Evolutionary conservation across 1,284 basidiomycete species (phyloP).

Genomic region (Schizopora paradoxa): DNA sequence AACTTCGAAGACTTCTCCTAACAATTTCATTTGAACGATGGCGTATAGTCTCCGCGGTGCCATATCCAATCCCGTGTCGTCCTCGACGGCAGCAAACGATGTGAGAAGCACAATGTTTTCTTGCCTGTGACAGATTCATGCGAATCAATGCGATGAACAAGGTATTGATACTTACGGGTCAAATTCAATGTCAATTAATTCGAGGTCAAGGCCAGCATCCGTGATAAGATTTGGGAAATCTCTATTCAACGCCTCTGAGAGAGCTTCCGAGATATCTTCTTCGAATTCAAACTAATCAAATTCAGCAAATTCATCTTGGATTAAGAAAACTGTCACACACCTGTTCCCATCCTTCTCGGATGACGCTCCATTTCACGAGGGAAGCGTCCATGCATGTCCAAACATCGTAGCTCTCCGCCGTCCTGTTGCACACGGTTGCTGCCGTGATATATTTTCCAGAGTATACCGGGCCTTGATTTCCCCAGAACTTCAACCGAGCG

Average conservation of each 20-base stretch:
- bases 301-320: neutral
- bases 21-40: slow-evolving; percentile 40
- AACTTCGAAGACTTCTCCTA: slow-evolving; percentile 39
- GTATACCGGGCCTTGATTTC: slow-evolving; percentile 6
- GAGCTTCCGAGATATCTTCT: slow-evolving; percentile 6
- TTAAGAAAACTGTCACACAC: neutral
- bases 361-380: slow-evolving; percentile 18
- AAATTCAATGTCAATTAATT: slow-evolving; percentile 17
- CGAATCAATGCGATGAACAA: neutral
- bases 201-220: slow-evolving; percentile 12
- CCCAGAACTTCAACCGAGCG: slow-evolving; percentile 9
- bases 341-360: slow-evolving; percentile 18
- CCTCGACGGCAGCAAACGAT: slow-evolving; percentile 59
- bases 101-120: slow-evolving; percentile 48
- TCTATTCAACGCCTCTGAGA: neutral
- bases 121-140: slow-evolving; percentile 3
- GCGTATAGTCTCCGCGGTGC: slow-evolving; percentile 58
- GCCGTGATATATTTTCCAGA: slow-evolving; percentile 9
- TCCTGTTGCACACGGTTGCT: neutral
- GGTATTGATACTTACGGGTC: slow-evolving; percentile 6
- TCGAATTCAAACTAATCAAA: slow-evolving; percentile 11
- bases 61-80: slow-evolving; percentile 37
- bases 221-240: slow-evolving; percentile 6
- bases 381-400: slow-evolving; percentile 18
- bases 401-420: slow-evolving; percentile 15